These are phyloP conservation scores for Poa pratensis DNA, from an alignment of 176 grass and related monocot genomes.

Conservation along the genomic window DNA sequence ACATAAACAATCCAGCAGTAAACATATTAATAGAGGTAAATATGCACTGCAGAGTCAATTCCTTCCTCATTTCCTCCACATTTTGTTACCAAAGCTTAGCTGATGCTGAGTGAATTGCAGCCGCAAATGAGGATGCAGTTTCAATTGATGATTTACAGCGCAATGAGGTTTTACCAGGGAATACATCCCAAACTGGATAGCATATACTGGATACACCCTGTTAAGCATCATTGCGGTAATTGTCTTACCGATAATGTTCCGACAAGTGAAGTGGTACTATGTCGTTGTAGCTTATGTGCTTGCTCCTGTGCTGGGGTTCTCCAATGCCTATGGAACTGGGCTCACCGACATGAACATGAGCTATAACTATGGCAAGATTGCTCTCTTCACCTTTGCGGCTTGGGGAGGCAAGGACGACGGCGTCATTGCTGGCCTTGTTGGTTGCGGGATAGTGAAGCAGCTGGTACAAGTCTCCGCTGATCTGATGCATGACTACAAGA, in stretches of 20 bases:
- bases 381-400: conserved; percentile 81
- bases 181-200: conserved; percentile 67
- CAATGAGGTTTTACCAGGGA: conserved; percentile 66
- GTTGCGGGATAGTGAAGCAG: conserved; percentile 72
- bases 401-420: conserved; percentile 74
- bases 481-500: conserved; percentile 94
- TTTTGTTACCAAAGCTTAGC: neutral
- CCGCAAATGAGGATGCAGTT: conserved; percentile 41
- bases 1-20: conserved; percentile 42
- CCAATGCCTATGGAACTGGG: conserved; percentile 84
- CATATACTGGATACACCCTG: conserved; percentile 59
- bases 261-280: conserved; percentile 82
- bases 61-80: neutral
- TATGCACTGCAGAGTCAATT: neutral
- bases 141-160: conserved; percentile 51
- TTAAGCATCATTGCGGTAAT: conserved; percentile 54
- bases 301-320: conserved; percentile 81
- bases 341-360: conserved; percentile 92
- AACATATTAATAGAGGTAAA: conserved; percentile 49
- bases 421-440: conserved; percentile 74
- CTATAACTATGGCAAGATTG: conserved; percentile 87
- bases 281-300: conserved; percentile 75
- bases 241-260: conserved; percentile 65
- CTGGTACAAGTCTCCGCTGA: conserved; percentile 76
- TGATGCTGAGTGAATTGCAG: conserved; percentile 35